Percentiles rank a stretch among this genome's conserved stretches.
phyloP scores from a whole-genome alignment of 1,139 yeast species.

The Saccharomyces hybrid region DNA sequence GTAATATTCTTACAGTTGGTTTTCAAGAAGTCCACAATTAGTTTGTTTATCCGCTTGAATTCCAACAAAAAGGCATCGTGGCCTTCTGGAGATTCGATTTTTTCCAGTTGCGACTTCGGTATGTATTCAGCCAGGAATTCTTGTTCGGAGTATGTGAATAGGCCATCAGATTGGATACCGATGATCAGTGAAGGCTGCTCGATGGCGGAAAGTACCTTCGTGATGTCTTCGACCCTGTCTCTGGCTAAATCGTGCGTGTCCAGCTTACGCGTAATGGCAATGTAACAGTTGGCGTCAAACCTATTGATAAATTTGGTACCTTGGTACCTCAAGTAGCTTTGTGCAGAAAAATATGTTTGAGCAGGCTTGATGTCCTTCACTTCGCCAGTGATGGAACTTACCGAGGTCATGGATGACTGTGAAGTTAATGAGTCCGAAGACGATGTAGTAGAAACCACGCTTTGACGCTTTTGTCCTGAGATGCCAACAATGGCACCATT shows the following conservation, averaged over 20 bases:
- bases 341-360: slow-evolving; percentile 90
- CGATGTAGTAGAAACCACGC: slow-evolving; percentile 16
- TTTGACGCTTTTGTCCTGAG: slow-evolving; percentile 9
- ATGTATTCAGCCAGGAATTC: slow-evolving; percentile 69
- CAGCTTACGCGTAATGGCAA: slow-evolving; percentile 81
- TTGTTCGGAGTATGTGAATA: slow-evolving; percentile 88
- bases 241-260: slow-evolving; percentile 93
- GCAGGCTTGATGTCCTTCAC: slow-evolving; percentile 40
- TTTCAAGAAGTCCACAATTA: slow-evolving; percentile 59
- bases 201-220: slow-evolving; percentile 49
- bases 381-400: slow-evolving; percentile 19
- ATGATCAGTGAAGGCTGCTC: slow-evolving; percentile 71
- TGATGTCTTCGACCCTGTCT: slow-evolving; percentile 47
- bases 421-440: slow-evolving; percentile 21
- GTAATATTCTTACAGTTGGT: slow-evolving; percentile 37
- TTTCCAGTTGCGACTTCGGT: slow-evolving; percentile 59
- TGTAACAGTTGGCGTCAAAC: slow-evolving; percentile 94
- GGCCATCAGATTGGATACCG: slow-evolving; percentile 87
- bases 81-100: slow-evolving; percentile 89
- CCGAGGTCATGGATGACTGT: slow-evolving; percentile 25
- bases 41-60: slow-evolving; percentile 68
- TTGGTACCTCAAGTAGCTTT: slow-evolving; percentile 85
- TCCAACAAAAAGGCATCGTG: slow-evolving; percentile 94
- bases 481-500: slow-evolving; percentile 3
- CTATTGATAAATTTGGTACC: slow-evolving; percentile 82